Base-by-base conservation (phyloP, 2,329 filamentous ascomycete species). In the Claviceps pusilla region DNA sequence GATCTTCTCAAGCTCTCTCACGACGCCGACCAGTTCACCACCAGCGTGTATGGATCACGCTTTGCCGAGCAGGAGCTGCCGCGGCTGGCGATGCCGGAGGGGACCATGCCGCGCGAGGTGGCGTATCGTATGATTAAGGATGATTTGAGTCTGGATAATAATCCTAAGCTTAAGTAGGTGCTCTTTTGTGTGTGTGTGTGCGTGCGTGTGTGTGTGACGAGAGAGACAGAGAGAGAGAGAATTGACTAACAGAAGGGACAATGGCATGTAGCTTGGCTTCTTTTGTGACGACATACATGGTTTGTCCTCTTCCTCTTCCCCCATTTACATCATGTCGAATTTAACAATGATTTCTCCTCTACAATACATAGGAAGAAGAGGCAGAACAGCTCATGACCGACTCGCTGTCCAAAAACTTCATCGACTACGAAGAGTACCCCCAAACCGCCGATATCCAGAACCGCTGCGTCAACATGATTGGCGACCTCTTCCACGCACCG, bases 51-150 rank as follows among this genome's bases (percentile, higher is more conserved):
- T 66, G 91, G 90, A 65, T 90, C 86, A 58, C 81, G 77, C 59
- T 96, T 89, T 66, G 91, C 91, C 28, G 79, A 80, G 37, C 74
- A 86, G 65, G 88, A 95, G 63, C 76, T 97, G 46, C 89, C 90
- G 33, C 80, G 78, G 65, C 76, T 86, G 65, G 85, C 89, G 72
- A 96, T 97, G 81, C 89, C 91, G 1, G 89, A 95, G 63, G 64
- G 72, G 24, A 87, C 94, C 71, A 95, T 96, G 90, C 91, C 91
- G 48, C 83, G 80, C 61, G 87, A 95, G 61, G 80, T 95, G 52
- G 91, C 91, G n/a, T 95, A 96, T 69, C 84, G 89, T 50, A 86
- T 96, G 87, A 96, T 96, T 76, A 91, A 89, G 75, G 91, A 96
- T 68, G 88, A 95, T 65, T 76, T 96, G 59, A 93, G 87, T 59